Conservation (phyloP, 2,329 filamentous ascomycete species). For the Ascochyta koolunga region DNA sequence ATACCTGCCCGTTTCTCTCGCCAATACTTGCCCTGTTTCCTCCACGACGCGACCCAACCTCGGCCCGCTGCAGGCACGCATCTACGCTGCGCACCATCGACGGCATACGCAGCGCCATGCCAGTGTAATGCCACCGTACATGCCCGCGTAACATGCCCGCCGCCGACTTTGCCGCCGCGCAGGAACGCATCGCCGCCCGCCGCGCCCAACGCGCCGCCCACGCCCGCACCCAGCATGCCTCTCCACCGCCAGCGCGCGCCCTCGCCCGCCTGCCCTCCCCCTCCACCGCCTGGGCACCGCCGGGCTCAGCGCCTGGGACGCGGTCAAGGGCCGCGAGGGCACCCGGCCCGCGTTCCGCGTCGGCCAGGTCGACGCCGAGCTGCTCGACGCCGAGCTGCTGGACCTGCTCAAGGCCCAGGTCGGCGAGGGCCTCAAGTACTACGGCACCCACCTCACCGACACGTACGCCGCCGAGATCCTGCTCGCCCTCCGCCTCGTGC, state of each 20-base stretch:
- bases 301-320: constrained; percentile 68
- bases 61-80: constrained; percentile 29
- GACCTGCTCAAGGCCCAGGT: constrained; percentile 85
- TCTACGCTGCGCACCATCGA: constrained; percentile 12
- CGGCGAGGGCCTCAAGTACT: constrained; percentile 85
- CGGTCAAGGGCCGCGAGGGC: constrained; percentile 74
- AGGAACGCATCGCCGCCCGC: constrained; percentile 82
- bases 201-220: constrained; percentile 76
- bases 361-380: constrained; percentile 92
- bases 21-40: no score
- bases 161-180: constrained; percentile 83
- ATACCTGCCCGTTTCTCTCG: constrained; percentile 2
- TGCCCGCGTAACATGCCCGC: constrained; percentile 45
- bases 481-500: constrained; percentile 73
- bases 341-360: constrained; percentile 88
- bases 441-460: constrained; percentile 76
- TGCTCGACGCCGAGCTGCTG: constrained; percentile 91
- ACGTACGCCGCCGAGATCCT: constrained; percentile 88
- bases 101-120: neutral
- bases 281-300: constrained; percentile 61
- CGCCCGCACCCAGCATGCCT: constrained; percentile 54
- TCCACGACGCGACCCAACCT: constrained; percentile 31
- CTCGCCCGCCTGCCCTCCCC: constrained; percentile 57
- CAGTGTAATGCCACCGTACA: neutral
- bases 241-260: constrained; percentile 54